Percentiles rank a stretch among this genome's conserved stretches.
Evolutionary conservation across 2,329 filamentous ascomycete species (phyloP).

Genomic region (Phialophora tarda): DNA sequence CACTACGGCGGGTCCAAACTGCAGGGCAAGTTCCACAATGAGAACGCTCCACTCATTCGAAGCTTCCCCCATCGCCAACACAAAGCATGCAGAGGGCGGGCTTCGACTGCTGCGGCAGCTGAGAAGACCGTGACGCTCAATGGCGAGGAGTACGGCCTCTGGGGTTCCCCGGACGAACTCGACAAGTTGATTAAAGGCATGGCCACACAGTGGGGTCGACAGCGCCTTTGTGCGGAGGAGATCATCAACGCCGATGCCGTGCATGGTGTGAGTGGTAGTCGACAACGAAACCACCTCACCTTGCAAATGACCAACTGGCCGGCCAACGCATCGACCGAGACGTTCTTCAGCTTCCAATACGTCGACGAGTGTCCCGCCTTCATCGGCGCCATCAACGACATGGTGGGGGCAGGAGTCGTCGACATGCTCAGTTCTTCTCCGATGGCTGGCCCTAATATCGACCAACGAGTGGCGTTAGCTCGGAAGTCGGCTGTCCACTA

Average conservation of each 20-base stretch:
- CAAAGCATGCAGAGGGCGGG: not conserved
- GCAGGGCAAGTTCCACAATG: slow-evolving; percentile 27
- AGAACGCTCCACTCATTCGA: slow-evolving; percentile 14
- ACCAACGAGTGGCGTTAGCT: not conserved
- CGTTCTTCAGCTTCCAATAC: slow-evolving; percentile 13
- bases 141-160: slow-evolving; percentile 12
- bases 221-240: slow-evolving; percentile 1
- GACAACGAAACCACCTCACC: slow-evolving; percentile 6
- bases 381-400: slow-evolving; percentile 6
- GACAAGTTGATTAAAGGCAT: slow-evolving; percentile 12
- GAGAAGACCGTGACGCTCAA: slow-evolving; percentile 1
- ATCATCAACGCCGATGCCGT: slow-evolving; percentile 19
- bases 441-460: not conserved
- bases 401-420: slow-evolving; percentile 1
- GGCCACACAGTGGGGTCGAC: slow-evolving; percentile 14
- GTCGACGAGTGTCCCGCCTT: slow-evolving; percentile 13
- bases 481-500: slow-evolving; percentile 8
- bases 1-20: slow-evolving; percentile 23
- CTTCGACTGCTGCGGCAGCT: not conserved
- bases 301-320: slow-evolving; percentile 23
- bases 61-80: slow-evolving; percentile 7
- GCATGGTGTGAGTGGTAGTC: not conserved
- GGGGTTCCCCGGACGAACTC: slow-evolving; percentile 15
- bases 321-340: slow-evolving; percentile 2
- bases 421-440: not conserved